Percentiles rank a stretch among this genome's conserved stretches.
Evolutionary conservation across 169 alveolate species (phyloP).

Genomic region (Plasmodium falciparum): DNA sequence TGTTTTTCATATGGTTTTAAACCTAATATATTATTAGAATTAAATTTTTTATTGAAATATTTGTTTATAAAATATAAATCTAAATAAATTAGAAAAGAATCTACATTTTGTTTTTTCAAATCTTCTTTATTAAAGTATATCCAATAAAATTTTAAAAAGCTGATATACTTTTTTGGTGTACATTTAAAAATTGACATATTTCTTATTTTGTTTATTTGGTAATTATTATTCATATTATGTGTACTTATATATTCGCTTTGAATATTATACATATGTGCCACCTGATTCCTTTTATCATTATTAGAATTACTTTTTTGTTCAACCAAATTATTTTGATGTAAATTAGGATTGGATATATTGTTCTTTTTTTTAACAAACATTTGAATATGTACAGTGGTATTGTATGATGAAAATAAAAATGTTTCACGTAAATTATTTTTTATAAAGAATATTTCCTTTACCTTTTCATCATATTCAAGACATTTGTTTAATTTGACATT

Average conservation of each 20-base stretch:
- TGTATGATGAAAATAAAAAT: conserved; percentile 27
- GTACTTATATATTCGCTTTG: not conserved
- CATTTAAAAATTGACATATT: conserved; percentile 55
- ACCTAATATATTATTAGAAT: not conserved
- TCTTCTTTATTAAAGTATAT: conserved; percentile 45
- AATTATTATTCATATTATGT: not conserved
- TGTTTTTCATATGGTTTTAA: not conserved
- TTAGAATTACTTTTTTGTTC: not conserved
- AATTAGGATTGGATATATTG: not conserved
- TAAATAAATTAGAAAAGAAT: conserved; percentile 30
- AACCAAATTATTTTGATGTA: not conserved
- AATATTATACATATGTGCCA: too few species aligned
- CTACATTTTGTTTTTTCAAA: conserved; percentile 12
- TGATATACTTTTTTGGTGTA: conserved; percentile 18
- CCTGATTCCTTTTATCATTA: not conserved
- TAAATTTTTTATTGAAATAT: conserved; percentile 15
- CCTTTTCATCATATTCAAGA: conserved; percentile 47
- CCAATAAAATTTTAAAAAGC: conserved; percentile 69
- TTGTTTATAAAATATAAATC: conserved; percentile 55
- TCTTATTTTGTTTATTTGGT: conserved; percentile 55
- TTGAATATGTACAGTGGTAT: conserved; percentile 36
- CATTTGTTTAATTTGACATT: conserved; percentile 33
- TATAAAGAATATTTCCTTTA: conserved; percentile 30
- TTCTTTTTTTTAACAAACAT: conserved; percentile 30
- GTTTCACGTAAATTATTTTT: conserved; percentile 44